Base-by-base conservation (phyloP, 495 filamentous ascomycete species). In the Penicillium nucicola region DNA sequence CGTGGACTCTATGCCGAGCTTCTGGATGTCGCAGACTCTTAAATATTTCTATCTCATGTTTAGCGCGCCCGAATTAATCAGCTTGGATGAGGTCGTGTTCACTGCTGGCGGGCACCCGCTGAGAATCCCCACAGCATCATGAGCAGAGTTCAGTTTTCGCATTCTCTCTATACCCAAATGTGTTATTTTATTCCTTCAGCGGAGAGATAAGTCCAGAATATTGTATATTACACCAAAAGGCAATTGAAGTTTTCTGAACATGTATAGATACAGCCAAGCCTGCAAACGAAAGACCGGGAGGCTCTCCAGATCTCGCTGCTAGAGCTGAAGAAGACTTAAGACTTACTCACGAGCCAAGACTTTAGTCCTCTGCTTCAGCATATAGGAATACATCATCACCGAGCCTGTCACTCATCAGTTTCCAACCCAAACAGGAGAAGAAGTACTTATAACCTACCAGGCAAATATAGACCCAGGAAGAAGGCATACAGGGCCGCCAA, bases 311-410 rank as follows among this genome's bases (percentile, higher is more conserved):
- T 28, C 4, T 28, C 5, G 7, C 10, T 8, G 1, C 4, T 28
- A 9, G 25, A 6, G 10, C 7, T 8, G 7, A 28, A 28, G 25
- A 28, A 28, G 25, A 9, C 25, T 8, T 8, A 28, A 8, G 10
- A 6, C 6, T 23, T 18, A 40, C 6, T 17, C 11, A 22, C 19
- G 17, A 25, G 53, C 28, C 47, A 56, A n/a, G n/a, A 56, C 47
- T 77, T 86, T 90, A 28, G 77, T 70, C 53, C 89, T 73, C 72
- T 93, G 89, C 46, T 70, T 74, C 61, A 92, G 79, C 89, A 95
- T 95, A 67, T 92, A 84, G 28, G 81, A 82, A 58, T 87, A 93
- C 62, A 93, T 78, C 56, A 89, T 82, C 43, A 86, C 84, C 10
- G 86, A 80, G 12, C 87, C 87, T 89, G 53, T 19, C 51, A 56